Evolutionary conservation across 345 rosid genomes (phyloP), one percentile per base, ranked within the genome.

Genomic region (Eutrema heterophyllum): DNA sequence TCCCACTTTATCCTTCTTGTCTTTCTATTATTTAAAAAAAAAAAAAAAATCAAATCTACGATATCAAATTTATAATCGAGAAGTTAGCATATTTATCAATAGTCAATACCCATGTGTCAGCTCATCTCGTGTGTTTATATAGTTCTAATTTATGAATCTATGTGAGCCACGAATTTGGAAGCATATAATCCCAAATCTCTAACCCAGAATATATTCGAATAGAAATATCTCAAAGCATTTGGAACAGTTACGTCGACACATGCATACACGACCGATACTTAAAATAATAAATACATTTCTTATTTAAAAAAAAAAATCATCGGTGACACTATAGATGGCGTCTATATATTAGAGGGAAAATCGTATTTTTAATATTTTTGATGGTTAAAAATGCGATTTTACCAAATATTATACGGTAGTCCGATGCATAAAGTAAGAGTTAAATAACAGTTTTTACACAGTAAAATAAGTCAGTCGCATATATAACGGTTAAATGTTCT

Each of bases 1-100:
- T 54, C 63, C 69, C 70, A 68, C 69, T 75, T 72, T 43, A 43
- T 61, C 54, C 64, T 43, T 51, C 9, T 15, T 59, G 63, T 75
- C 56, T 51, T 40, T 13, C 52, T 16, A 29, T 16, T 10, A 2
- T 21, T 21, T 21, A 21, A 21, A 21, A 21, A 21, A 21, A 21
- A 21, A 21, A 21, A 21, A 21, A 21, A 18, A 40, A 50, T 24
- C 38, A 59, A 32, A 40, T 74, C 27, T 48, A 15, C 0, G 12
- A 74, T 12, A 35, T 43, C 21, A 74, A n/a, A 49, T 49, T 49
- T 40, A 40, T n/a, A 59, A 40, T 58, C 44, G 21, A 75, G 11
- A 11, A 58, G 58, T 38, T 39, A 58, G 46, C 67, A 67, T 67
- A 44, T 74, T 13, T 36, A 14, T 27, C 48, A 6, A 39, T 39